Evolutionary conservation across 129 eudicot genomes (phyloP).

Genomic region (Sambucus nigra): DNA sequence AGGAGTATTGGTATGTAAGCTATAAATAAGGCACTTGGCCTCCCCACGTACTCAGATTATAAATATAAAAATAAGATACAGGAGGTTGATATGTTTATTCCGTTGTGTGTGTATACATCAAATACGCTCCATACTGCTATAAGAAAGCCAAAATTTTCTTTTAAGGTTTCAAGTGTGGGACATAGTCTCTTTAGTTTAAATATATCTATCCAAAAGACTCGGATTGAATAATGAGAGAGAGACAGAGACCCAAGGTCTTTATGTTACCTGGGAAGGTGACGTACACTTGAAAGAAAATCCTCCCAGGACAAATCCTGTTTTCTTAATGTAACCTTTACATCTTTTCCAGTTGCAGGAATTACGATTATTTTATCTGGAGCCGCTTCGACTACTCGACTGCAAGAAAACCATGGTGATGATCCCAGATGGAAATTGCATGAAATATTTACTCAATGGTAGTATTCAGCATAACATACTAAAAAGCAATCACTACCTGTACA

Average conservation of each 20-base stretch:
- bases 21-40: too few relatives aligned
- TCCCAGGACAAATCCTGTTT: conserved; percentile 63
- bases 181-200: too few relatives aligned
- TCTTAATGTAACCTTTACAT: conserved; percentile 38
- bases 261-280: conserved; percentile 46
- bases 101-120: too few relatives aligned
- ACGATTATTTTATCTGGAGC: conserved; percentile 46
- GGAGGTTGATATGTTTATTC: too few relatives aligned
- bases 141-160: too few relatives aligned
- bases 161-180: too few relatives aligned
- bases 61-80: too few relatives aligned
- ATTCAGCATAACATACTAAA: not conserved
- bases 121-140: too few relatives aligned
- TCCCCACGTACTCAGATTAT: too few relatives aligned
- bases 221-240: too few relatives aligned
- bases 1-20: too few relatives aligned
- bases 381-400: conserved; percentile 74
- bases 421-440: not conserved
- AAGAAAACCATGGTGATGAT: not conserved
- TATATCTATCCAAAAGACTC: too few relatives aligned
- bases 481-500: conserved; percentile 60
- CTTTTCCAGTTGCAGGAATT: conserved; percentile 53
- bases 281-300: conserved; percentile 41
- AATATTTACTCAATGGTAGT: not conserved
- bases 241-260: not conserved